These are phyloP conservation scores for Mycena vulgaris DNA, from an alignment of 768 basidiomycete species.

Conservation along the genomic window DNA sequence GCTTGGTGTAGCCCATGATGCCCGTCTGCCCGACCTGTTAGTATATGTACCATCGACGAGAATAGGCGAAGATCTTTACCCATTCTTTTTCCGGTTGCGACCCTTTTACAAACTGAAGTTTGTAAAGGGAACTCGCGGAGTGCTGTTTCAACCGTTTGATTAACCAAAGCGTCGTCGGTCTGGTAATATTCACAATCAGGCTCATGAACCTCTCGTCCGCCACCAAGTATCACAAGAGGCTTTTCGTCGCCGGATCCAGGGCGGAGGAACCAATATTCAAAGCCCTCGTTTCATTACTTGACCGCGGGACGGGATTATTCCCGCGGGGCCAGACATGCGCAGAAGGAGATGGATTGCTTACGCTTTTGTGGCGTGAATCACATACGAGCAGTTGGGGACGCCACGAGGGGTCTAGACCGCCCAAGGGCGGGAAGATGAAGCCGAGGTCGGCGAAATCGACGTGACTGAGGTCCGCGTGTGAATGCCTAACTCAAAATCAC, in stretches of 20 bases:
- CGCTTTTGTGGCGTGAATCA: conserved; percentile 91
- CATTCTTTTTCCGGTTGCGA: conserved; percentile 85
- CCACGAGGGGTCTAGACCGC: conserved; percentile 78
- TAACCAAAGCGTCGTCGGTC: conserved; percentile 71
- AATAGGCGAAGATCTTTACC: conserved; percentile 73
- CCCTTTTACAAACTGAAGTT: conserved; percentile 67
- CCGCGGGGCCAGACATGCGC: conserved; percentile 65
- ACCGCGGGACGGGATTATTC: conserved; percentile 81
- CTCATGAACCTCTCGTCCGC: conserved; percentile 65
- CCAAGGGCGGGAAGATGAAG: conserved; percentile 60
- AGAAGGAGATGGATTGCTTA: conserved; percentile 88
- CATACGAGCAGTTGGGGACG: conserved; percentile 66
- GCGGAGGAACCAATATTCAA: conserved; percentile 88
- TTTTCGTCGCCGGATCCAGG: conserved; percentile 51
- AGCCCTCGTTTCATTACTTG: conserved; percentile 72
- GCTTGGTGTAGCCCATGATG: conserved; percentile 82
- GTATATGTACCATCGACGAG: neutral
- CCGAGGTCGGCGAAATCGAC: conserved; percentile 52
- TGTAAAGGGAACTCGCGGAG: conserved; percentile 73
- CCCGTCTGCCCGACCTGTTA: conserved; percentile 70
- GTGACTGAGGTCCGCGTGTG: conserved; percentile 85
- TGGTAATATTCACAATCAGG: conserved; percentile 65
- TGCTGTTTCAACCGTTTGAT: conserved; percentile 60
- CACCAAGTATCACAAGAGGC: conserved; percentile 83
- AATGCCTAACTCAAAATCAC: conserved; percentile 62